Conservation (phyloP, 2,329 filamentous ascomycete genomes). For the Sporothrix dimorphospora region DNA sequence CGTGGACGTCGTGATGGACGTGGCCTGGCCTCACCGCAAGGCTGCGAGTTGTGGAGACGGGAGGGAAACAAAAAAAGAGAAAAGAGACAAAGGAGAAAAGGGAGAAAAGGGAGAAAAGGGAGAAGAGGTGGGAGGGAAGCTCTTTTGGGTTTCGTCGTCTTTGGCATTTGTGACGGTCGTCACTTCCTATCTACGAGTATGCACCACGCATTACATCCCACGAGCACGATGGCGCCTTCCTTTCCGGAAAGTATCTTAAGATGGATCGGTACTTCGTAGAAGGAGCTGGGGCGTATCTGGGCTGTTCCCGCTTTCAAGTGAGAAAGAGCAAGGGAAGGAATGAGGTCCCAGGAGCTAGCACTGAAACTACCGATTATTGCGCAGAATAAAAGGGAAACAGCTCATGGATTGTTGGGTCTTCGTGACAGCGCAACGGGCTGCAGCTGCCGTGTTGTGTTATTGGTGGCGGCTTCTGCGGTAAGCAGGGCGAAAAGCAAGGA, state of each 20-base stretch:
- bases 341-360: not conserved
- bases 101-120: not conserved
- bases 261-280: too few relatives aligned
- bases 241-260: not conserved
- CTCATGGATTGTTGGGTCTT: conserved; percentile 4
- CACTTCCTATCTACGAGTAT: conserved; percentile 13
- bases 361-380: not conserved
- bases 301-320: not conserved
- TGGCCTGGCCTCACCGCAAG: conserved; percentile 25
- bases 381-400: conserved; percentile 9
- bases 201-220: not conserved
- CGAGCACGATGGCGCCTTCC: conserved; percentile 4
- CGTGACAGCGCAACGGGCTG: not conserved
- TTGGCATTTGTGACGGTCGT: not conserved
- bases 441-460: conserved; percentile 19
- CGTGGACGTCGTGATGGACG: not conserved
- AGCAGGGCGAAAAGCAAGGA: conserved; percentile 25
- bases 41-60: conserved; percentile 24
- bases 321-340: not conserved
- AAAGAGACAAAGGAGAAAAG: not conserved
- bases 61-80: not conserved
- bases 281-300: not conserved
- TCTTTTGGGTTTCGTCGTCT: not conserved
- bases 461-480: conserved; percentile 29
- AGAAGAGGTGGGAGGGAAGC: not conserved